Evolutionary conservation across 768 basidiomycete species (phyloP), one percentile per base, ranked within the genome.

Genomic region (Boletus sp.): DNA sequence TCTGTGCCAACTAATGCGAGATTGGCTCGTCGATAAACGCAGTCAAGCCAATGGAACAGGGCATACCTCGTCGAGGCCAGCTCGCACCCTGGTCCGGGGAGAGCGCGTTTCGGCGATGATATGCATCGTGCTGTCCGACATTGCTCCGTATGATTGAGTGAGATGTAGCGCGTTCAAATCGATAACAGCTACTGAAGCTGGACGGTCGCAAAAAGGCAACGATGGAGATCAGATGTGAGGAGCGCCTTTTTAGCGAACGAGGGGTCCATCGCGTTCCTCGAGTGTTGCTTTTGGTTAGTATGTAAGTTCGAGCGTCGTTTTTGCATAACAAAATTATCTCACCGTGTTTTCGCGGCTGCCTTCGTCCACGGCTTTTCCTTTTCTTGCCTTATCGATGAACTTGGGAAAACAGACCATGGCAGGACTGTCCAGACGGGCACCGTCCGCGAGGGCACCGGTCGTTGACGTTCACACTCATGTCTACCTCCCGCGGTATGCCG

Each of bases 401-500:
- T 53, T 58, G 52, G 57, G 55, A 53, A 72, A 37, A 17, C 60
- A 50, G 33, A 14, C 69, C 45, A 64, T 61, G 70, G 56, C 64
- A 51, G 57, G 62, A 43, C 42, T 71, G 25, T 61, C 61, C 49
- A 69, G 44, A 39, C 59, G 50, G 21, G 50, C 50, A 0, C 33
- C 61, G 39, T 66, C 57, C 51, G 39, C 55, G 34, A 67, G 59
- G 38, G 59, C 61, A 30, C 74, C 83, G 2, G 72, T 90, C 41
- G 82, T 94, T 42, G 92, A 94, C 73, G 76, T 94, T 32, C 92
- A 94, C 75, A 90, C 89, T 5, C 92, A 94, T 59, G 81, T 93
- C 39, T 94, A 91, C 65, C 79, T 91, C 19, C 88, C 90, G 2
- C 79, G 88, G 33, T 93, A 94, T 69, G 82, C 84, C 19, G 74